phyloP scores from a whole-genome alignment of 768 basidiomycete genomes.

The Leccinum truebloodii region DNA sequence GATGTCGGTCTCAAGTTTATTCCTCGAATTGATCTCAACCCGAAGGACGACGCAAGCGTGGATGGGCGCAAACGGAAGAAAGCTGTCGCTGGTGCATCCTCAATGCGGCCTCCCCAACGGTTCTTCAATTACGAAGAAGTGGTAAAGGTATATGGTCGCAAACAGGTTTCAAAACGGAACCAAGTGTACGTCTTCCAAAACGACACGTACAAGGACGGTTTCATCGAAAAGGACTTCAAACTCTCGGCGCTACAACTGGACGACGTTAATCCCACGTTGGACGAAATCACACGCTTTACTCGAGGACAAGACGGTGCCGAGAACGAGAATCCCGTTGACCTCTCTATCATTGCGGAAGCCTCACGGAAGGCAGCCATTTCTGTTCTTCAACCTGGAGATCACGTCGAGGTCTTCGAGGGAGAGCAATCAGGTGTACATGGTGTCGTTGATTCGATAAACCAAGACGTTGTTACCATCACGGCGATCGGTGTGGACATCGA shows the following conservation, averaged over 20 bases:
- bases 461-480: conserved; percentile 84
- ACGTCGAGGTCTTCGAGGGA: conserved; percentile 96
- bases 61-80: conserved; percentile 83
- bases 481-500: conserved; percentile 82
- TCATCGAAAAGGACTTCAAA: conserved; percentile 95
- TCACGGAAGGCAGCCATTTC: conserved; percentile 89
- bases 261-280: conserved; percentile 91
- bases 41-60: conserved; percentile 72
- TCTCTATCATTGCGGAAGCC: conserved; percentile 90
- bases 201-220: conserved; percentile 93
- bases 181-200: conserved; percentile 84
- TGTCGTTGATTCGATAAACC: conserved; percentile 84
- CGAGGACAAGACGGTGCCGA: conserved; percentile 71
- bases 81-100: conserved; percentile 42
- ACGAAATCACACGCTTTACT: conserved; percentile 93
- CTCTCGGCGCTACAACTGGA: conserved; percentile 75
- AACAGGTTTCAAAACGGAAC: conserved; percentile 71
- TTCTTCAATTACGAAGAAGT: conserved; percentile 96
- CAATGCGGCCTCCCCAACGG: conserved; percentile 85
- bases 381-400: conserved; percentile 96
- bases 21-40: conserved; percentile 96
- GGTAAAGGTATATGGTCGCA: conserved; percentile 78
- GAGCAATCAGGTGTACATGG: conserved; percentile 94
- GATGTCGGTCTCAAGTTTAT: conserved; percentile 92
- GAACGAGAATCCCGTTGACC: conserved; percentile 71